Evolutionary conservation across 257 asterid genomes (phyloP).

Genomic region (Solanum okadae): DNA sequence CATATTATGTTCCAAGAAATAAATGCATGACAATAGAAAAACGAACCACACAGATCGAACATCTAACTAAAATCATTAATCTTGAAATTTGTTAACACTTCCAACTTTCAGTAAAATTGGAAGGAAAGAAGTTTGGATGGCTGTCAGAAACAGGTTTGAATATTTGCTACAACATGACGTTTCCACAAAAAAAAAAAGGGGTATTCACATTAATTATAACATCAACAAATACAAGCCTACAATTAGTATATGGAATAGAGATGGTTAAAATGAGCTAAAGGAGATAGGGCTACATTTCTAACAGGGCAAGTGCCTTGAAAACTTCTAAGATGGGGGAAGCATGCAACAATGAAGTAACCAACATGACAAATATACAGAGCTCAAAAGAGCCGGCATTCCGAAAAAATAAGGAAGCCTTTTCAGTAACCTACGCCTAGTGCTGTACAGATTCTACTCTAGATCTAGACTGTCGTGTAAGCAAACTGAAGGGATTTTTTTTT

Average conservation of each 20-base stretch:
- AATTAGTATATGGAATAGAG: neutral
- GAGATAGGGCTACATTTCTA: neutral
- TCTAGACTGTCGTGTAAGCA: constrained; percentile 22
- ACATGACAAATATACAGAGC: constrained; percentile 25
- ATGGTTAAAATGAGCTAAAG: neutral
- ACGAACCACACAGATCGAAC: neutral
- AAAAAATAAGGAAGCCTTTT: constrained; percentile 15
- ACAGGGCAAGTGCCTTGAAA: neutral
- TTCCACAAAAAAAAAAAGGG: neutral
- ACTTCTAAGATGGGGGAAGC: neutral
- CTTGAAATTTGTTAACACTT: neutral
- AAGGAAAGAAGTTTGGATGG: neutral
- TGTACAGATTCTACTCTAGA: constrained; percentile 29
- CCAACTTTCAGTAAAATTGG: neutral
- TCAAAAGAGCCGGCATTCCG: constrained; percentile 26
- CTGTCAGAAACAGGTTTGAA: neutral
- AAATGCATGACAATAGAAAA: neutral
- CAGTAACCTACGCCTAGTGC: constrained; percentile 14
- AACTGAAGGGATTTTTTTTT: neutral
- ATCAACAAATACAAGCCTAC: neutral
- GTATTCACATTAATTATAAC: neutral
- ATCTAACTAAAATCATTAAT: neutral
- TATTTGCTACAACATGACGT: neutral
- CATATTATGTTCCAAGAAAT: neutral
- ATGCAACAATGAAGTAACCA: neutral